A percentile compares a stretch with the other conserved stretches of the same genome.
phyloP scores from a whole-genome alignment of 345 rosid genomes.

The Dimocarpus longan region DNA sequence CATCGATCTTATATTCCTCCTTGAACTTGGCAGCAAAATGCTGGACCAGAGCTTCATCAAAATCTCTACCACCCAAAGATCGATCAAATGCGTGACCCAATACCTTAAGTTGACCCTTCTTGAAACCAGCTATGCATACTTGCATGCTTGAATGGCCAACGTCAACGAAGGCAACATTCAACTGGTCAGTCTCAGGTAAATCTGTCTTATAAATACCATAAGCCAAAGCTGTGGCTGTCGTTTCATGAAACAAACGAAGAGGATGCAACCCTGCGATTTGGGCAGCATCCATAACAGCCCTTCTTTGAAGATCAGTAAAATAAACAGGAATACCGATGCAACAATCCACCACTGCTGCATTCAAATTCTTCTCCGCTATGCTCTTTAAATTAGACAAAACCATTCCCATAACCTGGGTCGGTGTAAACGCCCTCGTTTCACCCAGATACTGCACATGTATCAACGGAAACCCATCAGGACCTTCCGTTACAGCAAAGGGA shows the following conservation, averaged over 20 bases:
- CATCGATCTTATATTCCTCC: conserved; percentile 91
- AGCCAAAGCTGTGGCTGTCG: conserved; percentile 93
- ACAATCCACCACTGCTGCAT: conserved; percentile 89
- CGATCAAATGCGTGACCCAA: conserved; percentile 82
- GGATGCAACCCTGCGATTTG: conserved; percentile 93
- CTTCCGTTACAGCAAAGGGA: conserved; percentile 72
- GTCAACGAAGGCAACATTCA: conserved; percentile 92
- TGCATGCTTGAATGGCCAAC: conserved; percentile 94
- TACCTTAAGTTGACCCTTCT: conserved; percentile 80
- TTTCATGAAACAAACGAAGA: conserved; percentile 81
- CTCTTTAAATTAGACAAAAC: conserved; percentile 74
- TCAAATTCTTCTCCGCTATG: conserved; percentile 86
- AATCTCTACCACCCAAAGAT: conserved; percentile 90
- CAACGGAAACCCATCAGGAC: conserved; percentile 89
- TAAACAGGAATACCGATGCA: conserved; percentile 94
- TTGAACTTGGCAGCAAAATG: conserved; percentile 82
- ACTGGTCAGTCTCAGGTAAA: conserved; percentile 76
- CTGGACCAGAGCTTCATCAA: conserved; percentile 80
- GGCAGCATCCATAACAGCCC: conserved; percentile 95
- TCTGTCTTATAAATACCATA: conserved; percentile 98
- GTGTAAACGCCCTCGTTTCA: conserved; percentile 75
- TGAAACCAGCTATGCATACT: conserved; percentile 94
- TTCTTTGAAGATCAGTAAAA: conserved; percentile 89
- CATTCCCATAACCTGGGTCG: conserved; percentile 96
- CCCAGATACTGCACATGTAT: conserved; percentile 85